phyloP scores from a whole-genome alignment of 2,329 filamentous ascomycete genomes.

The Daldinia sp. region DNA sequence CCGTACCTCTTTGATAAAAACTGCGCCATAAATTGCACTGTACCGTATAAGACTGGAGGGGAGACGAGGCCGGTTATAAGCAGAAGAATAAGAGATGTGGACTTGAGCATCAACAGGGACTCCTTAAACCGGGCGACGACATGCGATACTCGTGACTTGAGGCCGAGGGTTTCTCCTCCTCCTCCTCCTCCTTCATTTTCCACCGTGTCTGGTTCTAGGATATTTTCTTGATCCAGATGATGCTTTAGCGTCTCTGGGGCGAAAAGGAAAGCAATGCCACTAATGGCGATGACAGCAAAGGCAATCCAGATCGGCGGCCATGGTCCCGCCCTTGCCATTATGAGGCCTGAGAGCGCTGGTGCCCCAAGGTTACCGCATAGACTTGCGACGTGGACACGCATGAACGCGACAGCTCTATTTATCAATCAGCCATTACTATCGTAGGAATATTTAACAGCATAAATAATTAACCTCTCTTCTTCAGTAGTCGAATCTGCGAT shows the following conservation, averaged over 20 bases:
- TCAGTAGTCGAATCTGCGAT: conserved; percentile 54
- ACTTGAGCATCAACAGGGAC: conserved; percentile 47
- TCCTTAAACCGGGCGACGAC: conserved; percentile 42
- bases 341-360: conserved; percentile 46
- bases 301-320: conserved; percentile 47
- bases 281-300: conserved; percentile 29
- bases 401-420: conserved; percentile 56
- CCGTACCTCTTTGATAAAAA: conserved; percentile 52
- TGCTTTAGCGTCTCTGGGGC: conserved; percentile 49
- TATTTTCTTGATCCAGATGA: conserved; percentile 13
- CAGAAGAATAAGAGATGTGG: conserved; percentile 46
- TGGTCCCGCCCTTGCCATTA: conserved; percentile 48
- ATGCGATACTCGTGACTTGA: conserved; percentile 36
- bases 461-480: conserved; percentile 49
- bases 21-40: conserved; percentile 48
- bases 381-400: conserved; percentile 66
- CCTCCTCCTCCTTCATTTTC: conserved; percentile 13
- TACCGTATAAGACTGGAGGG: conserved; percentile 39
- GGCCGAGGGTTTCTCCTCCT: background rate
- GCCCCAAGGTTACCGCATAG: conserved; percentile 57
- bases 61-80: conserved; percentile 39
- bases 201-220: conserved; percentile 8
- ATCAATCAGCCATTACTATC: background rate
- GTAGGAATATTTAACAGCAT: background rate
- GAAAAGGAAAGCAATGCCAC: conserved; percentile 44